Evolutionary conservation across 176 grass and related monocot genomes (phyloP), one percentile per base, ranked within the genome.

Genomic region (Triticum turgidum): DNA sequence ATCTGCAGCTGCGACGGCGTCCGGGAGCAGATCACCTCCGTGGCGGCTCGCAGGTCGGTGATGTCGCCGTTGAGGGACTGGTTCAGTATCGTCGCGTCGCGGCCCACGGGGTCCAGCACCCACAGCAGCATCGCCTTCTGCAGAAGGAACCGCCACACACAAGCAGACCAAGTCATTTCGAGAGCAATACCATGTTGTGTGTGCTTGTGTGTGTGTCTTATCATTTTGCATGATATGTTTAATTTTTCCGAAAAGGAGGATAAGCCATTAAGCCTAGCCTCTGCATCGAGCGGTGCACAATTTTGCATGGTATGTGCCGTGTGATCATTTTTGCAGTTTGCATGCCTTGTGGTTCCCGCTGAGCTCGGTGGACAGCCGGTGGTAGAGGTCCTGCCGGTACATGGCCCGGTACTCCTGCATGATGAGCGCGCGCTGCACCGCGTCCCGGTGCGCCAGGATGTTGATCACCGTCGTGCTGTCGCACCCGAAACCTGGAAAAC

Each of bases 21-120:
- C 4, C 94, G 79, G 62, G 97, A 98, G 79, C 97, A 98, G 79
- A 98, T 69, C 9, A 96, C 32, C 88, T 98, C 97, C 0, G 94
- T 96, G 34, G 89, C 88, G 15, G 90, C 91, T 29, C 83, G 39
- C 35, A 90, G 68, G 74, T 98, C 90, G 76, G 93, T 82, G 34
- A 27, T 1, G 63, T 94, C 89, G 6, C 88, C 90, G 34, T 82
- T 77, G 4, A 98, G 85, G 2, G 94, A 76, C 51, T 96, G 84
- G 71, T 84, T 87, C 13, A 98, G 84, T 22, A 98, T 38, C 11
- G 88, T 76, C 0, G 94, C 97, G 86, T 98, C 97, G 27, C 97
- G 91, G 2, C 79, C 22, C 2, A 87, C 88, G 11, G 97, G 97
- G 47, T 98, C 97, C 13, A 95, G 97, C 11, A 94, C 38, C 97